These are phyloP conservation scores for Coniochaeta ligniaria DNA, from an alignment of 2,329 filamentous ascomycete genomes.

Conservation along the genomic window DNA sequence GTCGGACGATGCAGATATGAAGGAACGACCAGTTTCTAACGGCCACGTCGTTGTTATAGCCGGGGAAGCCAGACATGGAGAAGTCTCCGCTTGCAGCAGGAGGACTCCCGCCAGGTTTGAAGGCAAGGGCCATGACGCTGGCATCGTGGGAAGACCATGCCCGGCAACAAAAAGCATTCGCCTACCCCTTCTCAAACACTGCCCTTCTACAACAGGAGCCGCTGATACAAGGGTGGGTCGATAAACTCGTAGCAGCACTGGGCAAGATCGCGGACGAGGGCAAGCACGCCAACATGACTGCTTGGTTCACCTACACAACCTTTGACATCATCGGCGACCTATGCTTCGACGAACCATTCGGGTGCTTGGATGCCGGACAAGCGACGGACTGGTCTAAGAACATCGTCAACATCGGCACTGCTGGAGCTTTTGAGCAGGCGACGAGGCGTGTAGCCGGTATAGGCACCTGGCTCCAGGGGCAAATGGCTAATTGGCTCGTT, in stretches of 20 bases:
- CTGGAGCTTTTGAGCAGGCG: slow-evolving; percentile 16
- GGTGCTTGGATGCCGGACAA: slow-evolving; percentile 14
- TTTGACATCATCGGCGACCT: slow-evolving; percentile 17
- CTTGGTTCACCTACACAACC: slow-evolving; percentile 17
- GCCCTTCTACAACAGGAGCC: slow-evolving; percentile 15
- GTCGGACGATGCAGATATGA: background rate
- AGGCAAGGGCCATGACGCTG: slow-evolving; percentile 3
- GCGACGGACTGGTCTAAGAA: slow-evolving; percentile 14
- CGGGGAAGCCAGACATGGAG: slow-evolving; percentile 16
- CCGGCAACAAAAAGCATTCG: slow-evolving; percentile 17
- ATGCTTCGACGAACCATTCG: slow-evolving; percentile 19
- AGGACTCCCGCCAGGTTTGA: slow-evolving; percentile 9
- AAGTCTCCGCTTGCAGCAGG: slow-evolving; percentile 18
- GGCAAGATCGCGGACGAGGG: slow-evolving; percentile 3
- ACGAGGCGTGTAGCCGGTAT: slow-evolving; percentile 17
- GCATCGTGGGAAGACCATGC: slow-evolving; percentile 11
- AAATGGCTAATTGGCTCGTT: slow-evolving; percentile 3
- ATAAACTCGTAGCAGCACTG: slow-evolving; percentile 14
- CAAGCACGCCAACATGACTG: slow-evolving; percentile 12
- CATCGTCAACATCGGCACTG: slow-evolving; percentile 14
- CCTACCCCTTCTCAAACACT: slow-evolving; percentile 17
- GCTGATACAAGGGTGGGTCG: slow-evolving; percentile 14
- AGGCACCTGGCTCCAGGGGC: slow-evolving; percentile 13
- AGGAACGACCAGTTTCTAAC: slow-evolving; percentile 3
- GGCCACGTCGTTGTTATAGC: background rate